Conservation (phyloP, 192 early-diverging fungal genomes). For the Backusella tarrabulga region DNA sequence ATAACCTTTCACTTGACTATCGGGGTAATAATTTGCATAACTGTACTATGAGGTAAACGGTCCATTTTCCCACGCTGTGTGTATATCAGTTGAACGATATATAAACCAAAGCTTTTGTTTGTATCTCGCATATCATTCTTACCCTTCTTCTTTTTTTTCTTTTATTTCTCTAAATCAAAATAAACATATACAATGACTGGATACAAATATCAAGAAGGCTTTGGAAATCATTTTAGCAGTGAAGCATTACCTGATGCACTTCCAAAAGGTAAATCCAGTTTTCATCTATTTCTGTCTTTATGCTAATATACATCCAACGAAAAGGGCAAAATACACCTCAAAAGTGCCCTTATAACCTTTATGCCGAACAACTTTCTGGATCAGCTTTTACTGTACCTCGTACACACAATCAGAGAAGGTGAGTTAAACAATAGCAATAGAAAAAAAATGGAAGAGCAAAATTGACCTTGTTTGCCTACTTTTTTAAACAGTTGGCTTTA, state of each 20-base stretch:
- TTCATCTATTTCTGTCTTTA: background rate
- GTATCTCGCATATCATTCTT: background rate
- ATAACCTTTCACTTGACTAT: background rate
- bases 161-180: background rate
- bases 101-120: conserved; percentile 1
- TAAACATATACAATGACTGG: background rate
- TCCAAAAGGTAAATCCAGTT: conserved; percentile 59
- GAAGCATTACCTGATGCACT: conserved; percentile 83
- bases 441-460: background rate
- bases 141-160: background rate
- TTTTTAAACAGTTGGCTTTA: conserved; percentile 79
- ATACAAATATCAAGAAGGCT: conserved; percentile 75
- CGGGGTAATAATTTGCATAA: conserved; percentile 10
- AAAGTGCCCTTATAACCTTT: conserved; percentile 83
- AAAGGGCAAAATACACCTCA: conserved; percentile 91
- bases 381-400: conserved; percentile 87
- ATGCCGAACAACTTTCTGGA: conserved; percentile 94
- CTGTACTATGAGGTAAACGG: background rate
- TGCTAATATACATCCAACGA: background rate
- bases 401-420: conserved; percentile 76
- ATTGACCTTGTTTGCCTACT: background rate
- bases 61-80: background rate
- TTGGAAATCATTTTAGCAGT: conserved; percentile 85
- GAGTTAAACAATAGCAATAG: background rate
- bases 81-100: background rate